Evolutionary conservation across 345 rosid species (phyloP), one percentile per base, ranked within the genome.

Genomic region (Pugionium dolabratum): DNA sequence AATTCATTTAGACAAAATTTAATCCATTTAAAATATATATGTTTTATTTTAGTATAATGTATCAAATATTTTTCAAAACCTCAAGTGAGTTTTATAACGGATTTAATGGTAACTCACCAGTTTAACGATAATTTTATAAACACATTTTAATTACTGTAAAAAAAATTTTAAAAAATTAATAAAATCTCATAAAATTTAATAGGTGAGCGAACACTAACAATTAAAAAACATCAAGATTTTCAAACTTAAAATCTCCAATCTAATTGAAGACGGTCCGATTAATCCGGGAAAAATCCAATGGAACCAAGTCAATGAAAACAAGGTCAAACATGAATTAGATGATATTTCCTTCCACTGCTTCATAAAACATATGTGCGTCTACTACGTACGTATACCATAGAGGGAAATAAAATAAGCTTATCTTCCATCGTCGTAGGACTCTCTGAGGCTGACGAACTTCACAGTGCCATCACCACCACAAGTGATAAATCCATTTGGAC

Each of bases 381-480:
- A 7, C 8, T 7, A 27, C n/a, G 28, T 45, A 59, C 67, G 61
- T 44, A 45, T 45, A 37, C 51, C 30, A 54, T 30, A 4, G 3
- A n/a, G 9, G 9, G 2, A 25, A n/a, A n/a, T 2, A 11, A 25
- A 8, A 36, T n/a, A 7, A 10, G 31, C 47, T 10, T 50, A 4
- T 46, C 46, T 50, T 41, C 37, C 53, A 42, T 59, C 54, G 27
- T 53, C 75, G 6, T 4, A 67, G 39, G 67, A 60, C 66, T 70
- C 84, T 45, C 72, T 67, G 63, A 89, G 63, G 71, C 79, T 77
- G 57, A 87, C 76, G 59, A 84, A 81, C 81, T 87, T 89, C 37
- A 89, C 91, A 37, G 81, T 69, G 47, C 98, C 95, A 74, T 89
- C 98, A 59, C 98, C 95, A 32, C 98, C 96, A 52, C 96, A 89